These are phyloP conservation scores for Heterobasidion parviporum DNA, from an alignment of 1,284 basidiomycete genomes.

Conservation along the genomic window DNA sequence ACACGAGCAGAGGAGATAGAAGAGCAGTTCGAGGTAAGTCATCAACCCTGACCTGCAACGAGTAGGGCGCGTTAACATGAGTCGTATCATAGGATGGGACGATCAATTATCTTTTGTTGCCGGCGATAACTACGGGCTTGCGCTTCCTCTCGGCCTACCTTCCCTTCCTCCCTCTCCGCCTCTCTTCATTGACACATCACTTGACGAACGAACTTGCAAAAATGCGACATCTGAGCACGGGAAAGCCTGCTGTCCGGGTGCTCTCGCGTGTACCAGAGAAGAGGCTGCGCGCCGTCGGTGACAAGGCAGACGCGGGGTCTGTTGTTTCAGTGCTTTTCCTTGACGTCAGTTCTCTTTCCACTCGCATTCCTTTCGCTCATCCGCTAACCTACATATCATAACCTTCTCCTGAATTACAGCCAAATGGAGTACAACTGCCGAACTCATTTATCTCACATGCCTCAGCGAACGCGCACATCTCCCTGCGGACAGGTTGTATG, in stretches of 20 bases:
- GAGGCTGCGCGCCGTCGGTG: not conserved
- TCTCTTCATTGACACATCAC: slow-evolving; percentile 50
- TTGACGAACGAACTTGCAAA: slow-evolving; percentile 45
- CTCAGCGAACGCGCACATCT: slow-evolving; percentile 56
- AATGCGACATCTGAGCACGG: slow-evolving; percentile 44
- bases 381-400: not conserved
- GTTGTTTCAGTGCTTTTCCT: slow-evolving; percentile 58
- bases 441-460: slow-evolving; percentile 64
- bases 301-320: slow-evolving; percentile 45
- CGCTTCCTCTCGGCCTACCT: slow-evolving; percentile 68
- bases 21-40: slow-evolving; percentile 67
- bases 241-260: slow-evolving; percentile 51
- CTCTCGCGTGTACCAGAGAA: slow-evolving; percentile 45
- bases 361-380: not conserved
- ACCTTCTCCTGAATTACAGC: slow-evolving; percentile 27
- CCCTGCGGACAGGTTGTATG: slow-evolving; percentile 76
- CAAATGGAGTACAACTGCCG: slow-evolving; percentile 55
- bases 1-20: slow-evolving; percentile 52
- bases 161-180: slow-evolving; percentile 65
- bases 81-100: slow-evolving; percentile 61
- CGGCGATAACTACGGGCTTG: slow-evolving; percentile 68
- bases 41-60: not conserved
- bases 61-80: not conserved
- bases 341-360: slow-evolving; percentile 4
- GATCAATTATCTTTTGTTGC: slow-evolving; percentile 69